Evolutionary conservation across 192 early-diverging fungal genomes (phyloP).

Genomic region (Coemansia sp.): DNA sequence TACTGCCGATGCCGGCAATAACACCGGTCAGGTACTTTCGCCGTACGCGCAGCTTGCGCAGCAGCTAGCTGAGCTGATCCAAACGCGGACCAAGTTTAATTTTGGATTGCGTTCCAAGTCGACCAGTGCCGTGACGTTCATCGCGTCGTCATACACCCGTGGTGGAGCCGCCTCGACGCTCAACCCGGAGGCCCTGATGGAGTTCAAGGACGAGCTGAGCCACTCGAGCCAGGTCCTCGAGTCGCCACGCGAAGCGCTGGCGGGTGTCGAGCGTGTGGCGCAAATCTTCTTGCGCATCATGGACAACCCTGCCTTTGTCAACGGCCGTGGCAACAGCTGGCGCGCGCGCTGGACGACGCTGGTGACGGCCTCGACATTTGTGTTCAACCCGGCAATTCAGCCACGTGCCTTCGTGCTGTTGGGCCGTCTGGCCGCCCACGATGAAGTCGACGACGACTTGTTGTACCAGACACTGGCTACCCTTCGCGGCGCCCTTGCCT

Average conservation of each 20-base stretch:
- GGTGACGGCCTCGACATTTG: conserved; percentile 89
- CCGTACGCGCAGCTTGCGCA: conserved; percentile 62
- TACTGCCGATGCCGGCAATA: conserved; percentile 95
- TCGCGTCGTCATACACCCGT: conserved; percentile 53
- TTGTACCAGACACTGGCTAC: conserved; percentile 93
- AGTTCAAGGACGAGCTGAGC: conserved; percentile 51
- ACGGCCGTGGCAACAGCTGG: conserved; percentile 76
- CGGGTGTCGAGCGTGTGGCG: conserved; percentile 60
- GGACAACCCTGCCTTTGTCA: conserved; percentile 47
- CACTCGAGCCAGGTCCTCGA: conserved; percentile 15
- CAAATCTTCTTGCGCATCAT: conserved; percentile 60
- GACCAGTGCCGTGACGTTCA: conserved; percentile 53
- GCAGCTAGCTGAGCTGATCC: conserved; percentile 52
- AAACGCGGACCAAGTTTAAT: conserved; percentile 44
- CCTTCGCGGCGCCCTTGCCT: conserved; percentile 79
- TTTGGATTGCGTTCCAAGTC: conserved; percentile 54
- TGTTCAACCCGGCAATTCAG: conserved; percentile 91
- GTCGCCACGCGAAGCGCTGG: conserved; percentile 46
- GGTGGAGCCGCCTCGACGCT: conserved; percentile 54
- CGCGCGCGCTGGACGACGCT: conserved; percentile 92
- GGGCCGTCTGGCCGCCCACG: conserved; percentile 77
- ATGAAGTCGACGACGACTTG: conserved; percentile 90
- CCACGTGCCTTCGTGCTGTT: conserved; percentile 91
- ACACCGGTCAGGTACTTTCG: conserved; percentile 71
- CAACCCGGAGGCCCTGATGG: conserved; percentile 51